Conservation (phyloP, 495 filamentous ascomycete genomes). For the Aspergillus conjunctus region DNA sequence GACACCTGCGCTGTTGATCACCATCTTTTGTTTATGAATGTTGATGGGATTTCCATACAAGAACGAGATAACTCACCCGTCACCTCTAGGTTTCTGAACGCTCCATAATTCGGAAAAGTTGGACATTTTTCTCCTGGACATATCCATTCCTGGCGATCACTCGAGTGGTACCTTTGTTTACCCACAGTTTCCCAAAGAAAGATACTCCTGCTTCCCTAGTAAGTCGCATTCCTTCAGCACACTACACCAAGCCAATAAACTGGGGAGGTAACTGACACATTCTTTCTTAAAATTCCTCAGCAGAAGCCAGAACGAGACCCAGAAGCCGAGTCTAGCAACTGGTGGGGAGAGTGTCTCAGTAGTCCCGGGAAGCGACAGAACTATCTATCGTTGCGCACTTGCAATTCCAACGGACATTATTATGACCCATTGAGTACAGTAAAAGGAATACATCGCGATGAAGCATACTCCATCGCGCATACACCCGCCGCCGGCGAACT, state of each 20-base stretch:
- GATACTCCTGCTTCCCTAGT: slow-evolving; percentile 7
- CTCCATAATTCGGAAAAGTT: slow-evolving; percentile 4
- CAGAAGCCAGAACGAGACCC: not conserved
- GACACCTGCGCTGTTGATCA: slow-evolving; percentile 5
- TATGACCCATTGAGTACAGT: slow-evolving; percentile 33
- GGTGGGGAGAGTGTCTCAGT: slow-evolving; percentile 1
- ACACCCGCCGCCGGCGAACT: slow-evolving; percentile 32
- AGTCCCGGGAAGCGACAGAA: not conserved
- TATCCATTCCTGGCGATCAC: slow-evolving; percentile 13
- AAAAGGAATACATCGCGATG: slow-evolving; percentile 30
- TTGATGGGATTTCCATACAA: slow-evolving; percentile 7
- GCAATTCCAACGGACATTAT: slow-evolving; percentile 12
- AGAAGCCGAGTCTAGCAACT: not conserved
- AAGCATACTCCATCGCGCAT: slow-evolving; percentile 21
- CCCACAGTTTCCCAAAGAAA: slow-evolving; percentile 1
- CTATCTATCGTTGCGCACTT: slow-evolving; percentile 2
- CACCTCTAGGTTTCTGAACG: not conserved
- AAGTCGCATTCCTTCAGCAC: slow-evolving; percentile 19
- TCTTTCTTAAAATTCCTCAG: not conserved
- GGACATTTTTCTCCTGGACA: not conserved
- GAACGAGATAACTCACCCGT: not conserved
- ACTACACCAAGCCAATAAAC: not conserved
- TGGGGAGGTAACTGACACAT: slow-evolving; percentile 11
- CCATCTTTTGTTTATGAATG: slow-evolving; percentile 11
- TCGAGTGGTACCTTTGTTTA: slow-evolving; percentile 13